Percentiles rank a stretch among this genome's conserved stretches.
Conservation (phyloP, 2,329 filamentous ascomycete species). For the Sporothrix inflata region DNA sequence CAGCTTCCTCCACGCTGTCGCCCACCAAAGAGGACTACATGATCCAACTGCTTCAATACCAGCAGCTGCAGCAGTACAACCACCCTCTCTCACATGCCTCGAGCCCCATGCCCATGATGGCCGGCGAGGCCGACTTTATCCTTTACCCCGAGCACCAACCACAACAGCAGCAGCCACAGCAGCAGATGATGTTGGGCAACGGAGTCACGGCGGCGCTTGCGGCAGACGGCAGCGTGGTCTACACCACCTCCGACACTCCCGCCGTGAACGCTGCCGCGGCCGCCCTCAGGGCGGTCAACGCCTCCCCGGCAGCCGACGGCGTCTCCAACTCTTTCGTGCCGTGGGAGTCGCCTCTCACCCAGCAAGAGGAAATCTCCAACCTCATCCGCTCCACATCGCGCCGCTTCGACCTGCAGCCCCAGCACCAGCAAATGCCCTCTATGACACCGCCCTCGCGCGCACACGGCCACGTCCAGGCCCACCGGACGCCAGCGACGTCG, state of each 20-base stretch:
- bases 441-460: background rate
- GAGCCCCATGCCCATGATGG: background rate
- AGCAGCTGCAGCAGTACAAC: conserved; percentile 8
- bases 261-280: background rate
- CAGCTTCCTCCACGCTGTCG: conserved; percentile 13
- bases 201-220: conserved; percentile 9
- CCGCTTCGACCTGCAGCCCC: background rate
- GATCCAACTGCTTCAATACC: background rate
- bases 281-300: background rate
- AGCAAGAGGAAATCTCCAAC: conserved; percentile 24
- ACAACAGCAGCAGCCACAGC: conserved; percentile 21
- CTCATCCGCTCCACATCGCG: conserved; percentile 8
- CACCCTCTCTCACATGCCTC: background rate
- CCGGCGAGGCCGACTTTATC: conserved; percentile 34
- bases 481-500: background rate
- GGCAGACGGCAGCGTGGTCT: conserved; percentile 27
- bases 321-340: conserved; percentile 31
- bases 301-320: background rate
- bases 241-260: background rate
- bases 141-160: conserved; percentile 34
- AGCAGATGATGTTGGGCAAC: conserved; percentile 27
- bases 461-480: background rate
- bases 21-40: background rate
- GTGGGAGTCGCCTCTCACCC: conserved; percentile 34
- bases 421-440: background rate